Conservation (phyloP, 805 yeast species). For the Candida pini region DNA sequence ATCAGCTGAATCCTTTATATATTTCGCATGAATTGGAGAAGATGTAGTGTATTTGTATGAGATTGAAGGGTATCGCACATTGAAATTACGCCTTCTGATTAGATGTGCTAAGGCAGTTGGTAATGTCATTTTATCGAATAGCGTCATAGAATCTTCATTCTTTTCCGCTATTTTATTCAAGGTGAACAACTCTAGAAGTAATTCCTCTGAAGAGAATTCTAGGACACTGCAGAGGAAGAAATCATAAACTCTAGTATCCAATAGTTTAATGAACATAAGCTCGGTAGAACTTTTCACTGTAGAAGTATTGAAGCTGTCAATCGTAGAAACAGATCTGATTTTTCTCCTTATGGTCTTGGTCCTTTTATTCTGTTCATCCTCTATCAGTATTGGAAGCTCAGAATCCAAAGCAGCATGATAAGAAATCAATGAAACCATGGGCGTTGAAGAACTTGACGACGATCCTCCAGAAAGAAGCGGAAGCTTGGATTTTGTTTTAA, state of each 20-base stretch:
- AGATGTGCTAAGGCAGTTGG: constrained; percentile 11
- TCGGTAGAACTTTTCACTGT: constrained; percentile 29
- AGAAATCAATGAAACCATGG: constrained; percentile 40
- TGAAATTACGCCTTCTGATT: constrained; percentile 29
- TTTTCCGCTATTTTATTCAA: constrained; percentile 1
- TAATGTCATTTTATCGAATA: constrained; percentile 10
- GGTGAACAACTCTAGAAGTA: constrained; percentile 8
- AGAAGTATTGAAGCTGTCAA: constrained; percentile 32
- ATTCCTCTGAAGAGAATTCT: constrained; percentile 1
- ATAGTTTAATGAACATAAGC: constrained; percentile 31
- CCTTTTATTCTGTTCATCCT: constrained; percentile 35
- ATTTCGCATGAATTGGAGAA: constrained; percentile 4
- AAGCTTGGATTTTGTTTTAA: constrained; percentile 37
- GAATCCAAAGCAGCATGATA: constrained; percentile 44
- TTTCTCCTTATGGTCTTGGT: constrained; percentile 25
- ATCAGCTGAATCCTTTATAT: constrained; percentile 4
- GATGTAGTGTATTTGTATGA: constrained; percentile 7
- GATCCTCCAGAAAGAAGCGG: constrained; percentile 27
- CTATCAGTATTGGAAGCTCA: constrained; percentile 52
- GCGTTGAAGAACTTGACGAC: constrained; percentile 9
- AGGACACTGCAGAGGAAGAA: constrained; percentile 28
- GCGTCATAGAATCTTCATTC: background rate
- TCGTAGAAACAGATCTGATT: constrained; percentile 31
- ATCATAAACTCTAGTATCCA: constrained; percentile 47
- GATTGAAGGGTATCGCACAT: constrained; percentile 33